Evolutionary conservation across 257 asterid genomes (phyloP).

Genomic region (Lithospermum erythrorhizon): DNA sequence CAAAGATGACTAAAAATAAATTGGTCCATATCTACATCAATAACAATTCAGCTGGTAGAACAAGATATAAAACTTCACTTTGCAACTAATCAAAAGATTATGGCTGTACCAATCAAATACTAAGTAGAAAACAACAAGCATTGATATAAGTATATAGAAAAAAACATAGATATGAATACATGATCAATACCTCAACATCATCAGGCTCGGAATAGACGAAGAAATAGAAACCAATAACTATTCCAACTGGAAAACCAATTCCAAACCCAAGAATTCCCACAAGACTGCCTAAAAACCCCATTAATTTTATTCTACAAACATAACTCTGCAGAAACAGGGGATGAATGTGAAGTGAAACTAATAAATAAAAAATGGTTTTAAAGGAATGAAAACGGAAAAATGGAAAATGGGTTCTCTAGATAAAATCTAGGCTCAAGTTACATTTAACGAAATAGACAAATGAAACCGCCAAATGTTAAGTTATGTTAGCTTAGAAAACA

Average conservation of each 20-base stretch:
- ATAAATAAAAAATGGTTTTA: not conserved
- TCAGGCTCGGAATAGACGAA: slow-evolving; percentile 46
- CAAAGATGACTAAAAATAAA: not conserved
- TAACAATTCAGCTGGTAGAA: not conserved
- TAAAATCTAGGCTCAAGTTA: not conserved
- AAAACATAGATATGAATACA: slow-evolving; percentile 9
- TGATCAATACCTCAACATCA: slow-evolving; percentile 26
- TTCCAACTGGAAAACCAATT: slow-evolving; percentile 54
- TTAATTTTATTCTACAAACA: slow-evolving; percentile 6
- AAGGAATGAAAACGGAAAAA: not conserved
- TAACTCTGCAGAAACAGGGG: not conserved
- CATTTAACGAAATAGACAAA: not conserved
- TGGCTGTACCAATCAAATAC: not conserved
- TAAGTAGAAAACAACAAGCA: not conserved
- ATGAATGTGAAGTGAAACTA: not conserved
- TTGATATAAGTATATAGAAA: no score
- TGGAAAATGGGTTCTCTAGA: not conserved
- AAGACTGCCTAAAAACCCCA: slow-evolving; percentile 65
- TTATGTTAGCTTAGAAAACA: not conserved
- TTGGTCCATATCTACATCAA: no score
- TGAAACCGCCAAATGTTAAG: not conserved
- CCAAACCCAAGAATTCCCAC: slow-evolving; percentile 65
- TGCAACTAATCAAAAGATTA: not conserved
- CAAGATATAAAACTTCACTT: not conserved
- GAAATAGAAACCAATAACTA: slow-evolving; percentile 55